Conservation (phyloP, 2,329 filamentous ascomycete genomes). For the Diaporthe sp. region DNA sequence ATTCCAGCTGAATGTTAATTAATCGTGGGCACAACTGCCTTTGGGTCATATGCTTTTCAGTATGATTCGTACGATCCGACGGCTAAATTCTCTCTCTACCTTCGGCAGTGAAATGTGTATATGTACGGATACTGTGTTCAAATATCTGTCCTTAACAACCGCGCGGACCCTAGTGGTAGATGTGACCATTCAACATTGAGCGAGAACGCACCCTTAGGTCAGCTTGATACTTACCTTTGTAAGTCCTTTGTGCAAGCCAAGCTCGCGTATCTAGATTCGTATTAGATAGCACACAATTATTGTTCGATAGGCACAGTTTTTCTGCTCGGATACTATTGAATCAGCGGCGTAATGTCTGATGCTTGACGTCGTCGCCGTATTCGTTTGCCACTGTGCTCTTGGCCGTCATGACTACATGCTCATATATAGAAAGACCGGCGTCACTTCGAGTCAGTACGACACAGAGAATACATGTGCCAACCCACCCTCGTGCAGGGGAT, state of each 20-base stretch:
- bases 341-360: background rate
- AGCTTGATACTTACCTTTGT: background rate
- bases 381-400: background rate
- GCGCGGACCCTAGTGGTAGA: no score
- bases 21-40: background rate
- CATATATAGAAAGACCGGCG: background rate
- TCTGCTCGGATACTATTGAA: background rate
- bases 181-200: background rate
- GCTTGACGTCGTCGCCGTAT: background rate
- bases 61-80: background rate
- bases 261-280: background rate
- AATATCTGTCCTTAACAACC: background rate
- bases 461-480: background rate
- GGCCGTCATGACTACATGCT: background rate
- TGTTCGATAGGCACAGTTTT: background rate
- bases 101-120: background rate
- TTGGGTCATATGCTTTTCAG: background rate
- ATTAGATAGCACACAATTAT: background rate
- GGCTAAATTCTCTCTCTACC: no score
- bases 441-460: constrained; percentile 5
- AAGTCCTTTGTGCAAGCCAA: no score
- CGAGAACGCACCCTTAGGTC: background rate
- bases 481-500: constrained; percentile 21
- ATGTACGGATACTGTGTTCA: background rate
- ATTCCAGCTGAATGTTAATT: background rate